Evolutionary conservation across 495 filamentous ascomycete species (phyloP), one percentile per base, ranked within the genome.

Genomic region (Massariosphaeria phaeospora): DNA sequence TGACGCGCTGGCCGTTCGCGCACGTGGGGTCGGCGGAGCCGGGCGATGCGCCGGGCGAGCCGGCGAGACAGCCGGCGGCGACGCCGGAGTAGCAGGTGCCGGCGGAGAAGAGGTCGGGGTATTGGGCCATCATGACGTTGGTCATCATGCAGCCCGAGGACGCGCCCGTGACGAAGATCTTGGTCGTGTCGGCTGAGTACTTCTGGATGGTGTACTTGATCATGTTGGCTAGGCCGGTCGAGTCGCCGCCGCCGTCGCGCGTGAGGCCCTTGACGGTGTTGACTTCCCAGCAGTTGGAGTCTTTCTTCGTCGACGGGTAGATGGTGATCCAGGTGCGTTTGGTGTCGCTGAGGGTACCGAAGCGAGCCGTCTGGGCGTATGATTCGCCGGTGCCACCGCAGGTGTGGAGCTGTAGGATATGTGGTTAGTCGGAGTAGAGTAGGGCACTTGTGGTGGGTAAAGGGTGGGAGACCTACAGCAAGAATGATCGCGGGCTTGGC

Each of bases 211-310:
- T 44, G 27, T 51, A 57, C 10, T 35, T 35, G 15, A 51, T 30
- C 54, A 57, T 57, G 25, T 25, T 38, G n/a, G 54, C 45, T 1
- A 57, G 54, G 4, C 54, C 54, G 30, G 41, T 24, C n/a, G 15
- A 34, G 43, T 57, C 54, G 10, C 54, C 46, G 17, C 54, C 54
- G 11, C 11, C 54, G 26, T 57, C 39, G 11, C 29, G 54, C 2
- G 45, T 15, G 3, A 57, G 45, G 10, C 26, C 18, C 36, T 51
- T 41, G 11, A 23, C 25, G 2, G 45, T 33, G 45, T 41, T 44
- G 35, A 51, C 54, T 33, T 57, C 54, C 54, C 54, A 57, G 46
- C 54, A 57, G 25, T 50, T 51, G n/a, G 13, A 34, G 46, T 51
- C 54, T 41, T 50, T 50, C 7, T 41, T 50, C 1, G 54, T 50